Conservation (phyloP, 352 stramenopile genomes). For the Globisporangium parvum region DNA sequence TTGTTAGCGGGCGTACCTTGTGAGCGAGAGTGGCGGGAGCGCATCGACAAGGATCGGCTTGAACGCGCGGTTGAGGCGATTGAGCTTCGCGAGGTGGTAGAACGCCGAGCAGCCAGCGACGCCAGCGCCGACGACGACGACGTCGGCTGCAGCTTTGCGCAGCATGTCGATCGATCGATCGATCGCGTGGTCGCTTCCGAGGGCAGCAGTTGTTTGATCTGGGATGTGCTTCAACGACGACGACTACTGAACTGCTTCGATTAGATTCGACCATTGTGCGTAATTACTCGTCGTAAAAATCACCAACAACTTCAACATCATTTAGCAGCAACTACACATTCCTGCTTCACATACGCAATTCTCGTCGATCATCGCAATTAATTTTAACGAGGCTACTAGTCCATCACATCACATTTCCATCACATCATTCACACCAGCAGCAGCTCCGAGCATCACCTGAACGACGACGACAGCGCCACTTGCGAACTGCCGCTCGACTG, state of each 20-base stretch:
- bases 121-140: slow-evolving; percentile 66
- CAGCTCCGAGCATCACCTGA: background rate
- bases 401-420: background rate
- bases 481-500: background rate
- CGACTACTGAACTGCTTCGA: background rate
- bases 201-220: background rate
- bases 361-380: too few relatives aligned
- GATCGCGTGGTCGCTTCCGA: background rate
- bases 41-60: slow-evolving; percentile 71
- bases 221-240: slow-evolving; percentile 8
- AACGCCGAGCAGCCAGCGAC: slow-evolving; percentile 75
- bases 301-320: slow-evolving; percentile 9
- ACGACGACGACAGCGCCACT: background rate
- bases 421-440: background rate
- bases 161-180: slow-evolving; percentile 18
- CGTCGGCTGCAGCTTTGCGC: slow-evolving; percentile 47
- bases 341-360: too few relatives aligned
- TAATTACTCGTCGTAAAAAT: too few relatives aligned
- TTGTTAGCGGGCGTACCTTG: slow-evolving; percentile 21
- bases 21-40: slow-evolving; percentile 57
- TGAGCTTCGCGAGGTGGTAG: slow-evolving; percentile 67
- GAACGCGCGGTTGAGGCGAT: slow-evolving; percentile 50
- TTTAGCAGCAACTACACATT: too few relatives aligned
- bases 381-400: too few relatives aligned
- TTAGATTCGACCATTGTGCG: too few relatives aligned